These are phyloP conservation scores for Dendrocalamus latiflorus DNA, from an alignment of 202 grass and related monocot species.

Conservation along the genomic window DNA sequence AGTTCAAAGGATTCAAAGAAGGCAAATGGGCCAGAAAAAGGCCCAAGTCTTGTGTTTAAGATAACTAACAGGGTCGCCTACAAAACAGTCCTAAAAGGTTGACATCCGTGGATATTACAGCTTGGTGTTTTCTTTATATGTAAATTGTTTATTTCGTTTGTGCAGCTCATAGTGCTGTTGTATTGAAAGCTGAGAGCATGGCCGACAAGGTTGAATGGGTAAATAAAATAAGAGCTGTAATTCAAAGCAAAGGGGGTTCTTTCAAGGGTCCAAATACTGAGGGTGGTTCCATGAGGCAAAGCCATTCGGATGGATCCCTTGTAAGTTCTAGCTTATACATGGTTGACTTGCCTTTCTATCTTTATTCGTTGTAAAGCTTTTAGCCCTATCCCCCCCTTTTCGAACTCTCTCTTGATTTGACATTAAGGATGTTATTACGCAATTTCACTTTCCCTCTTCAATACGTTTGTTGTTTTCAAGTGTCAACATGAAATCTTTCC, in stretches of 20 bases:
- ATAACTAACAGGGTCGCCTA: constrained; percentile 94
- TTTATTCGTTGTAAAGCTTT: background rate
- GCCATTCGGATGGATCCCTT: constrained; percentile 74
- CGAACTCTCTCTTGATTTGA: background rate
- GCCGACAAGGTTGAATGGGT: constrained; percentile 93
- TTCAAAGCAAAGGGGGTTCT: constrained; percentile 67
- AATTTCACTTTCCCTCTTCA: background rate
- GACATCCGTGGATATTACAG: background rate
- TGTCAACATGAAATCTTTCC: background rate
- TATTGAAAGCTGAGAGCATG: constrained; percentile 90
- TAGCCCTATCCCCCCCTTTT: background rate
- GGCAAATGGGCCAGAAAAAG: constrained; percentile 73
- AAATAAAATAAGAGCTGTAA: constrained; percentile 83
- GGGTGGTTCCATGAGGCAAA: constrained; percentile 63
- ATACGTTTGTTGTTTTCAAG: background rate
- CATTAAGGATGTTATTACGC: background rate
- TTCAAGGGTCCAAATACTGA: constrained; percentile 56
- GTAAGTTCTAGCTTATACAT: constrained; percentile 44
- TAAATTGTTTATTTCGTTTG: constrained; percentile 3
- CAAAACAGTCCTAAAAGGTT: constrained; percentile 98
- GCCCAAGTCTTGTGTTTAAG: constrained; percentile 77
- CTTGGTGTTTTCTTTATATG: background rate
- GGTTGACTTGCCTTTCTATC: background rate
- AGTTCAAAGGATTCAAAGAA: constrained; percentile 92
- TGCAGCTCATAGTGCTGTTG: constrained; percentile 85